These are phyloP conservation scores for Cyclocybe aegerita DNA, from an alignment of 768 basidiomycete genomes.

Conservation along the genomic window DNA sequence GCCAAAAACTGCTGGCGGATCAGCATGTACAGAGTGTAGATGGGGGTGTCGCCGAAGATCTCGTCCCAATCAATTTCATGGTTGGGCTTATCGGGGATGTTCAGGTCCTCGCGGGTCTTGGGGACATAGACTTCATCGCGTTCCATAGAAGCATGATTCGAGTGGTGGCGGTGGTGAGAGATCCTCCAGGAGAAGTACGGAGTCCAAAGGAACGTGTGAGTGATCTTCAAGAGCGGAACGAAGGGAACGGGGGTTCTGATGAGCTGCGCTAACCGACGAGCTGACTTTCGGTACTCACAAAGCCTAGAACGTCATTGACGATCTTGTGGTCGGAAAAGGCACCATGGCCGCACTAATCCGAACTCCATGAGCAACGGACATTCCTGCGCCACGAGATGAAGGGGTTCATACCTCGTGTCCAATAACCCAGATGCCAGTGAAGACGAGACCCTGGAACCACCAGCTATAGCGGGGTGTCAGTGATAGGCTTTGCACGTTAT, in stretches of 20 bases:
- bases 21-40: slow-evolving; percentile 57
- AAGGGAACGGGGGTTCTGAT: slow-evolving; percentile 1
- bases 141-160: slow-evolving; percentile 52
- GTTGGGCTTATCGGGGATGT: slow-evolving; percentile 39
- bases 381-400: not conserved
- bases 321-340: slow-evolving; percentile 50
- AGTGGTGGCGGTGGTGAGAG: slow-evolving; percentile 53
- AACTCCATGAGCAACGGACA: slow-evolving; percentile 1
- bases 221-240: slow-evolving; percentile 26
- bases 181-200: slow-evolving; percentile 58
- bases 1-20: slow-evolving; percentile 58
- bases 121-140: slow-evolving; percentile 62
- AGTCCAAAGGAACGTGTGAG: slow-evolving; percentile 49
- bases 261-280: not conserved
- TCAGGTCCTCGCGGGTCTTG: slow-evolving; percentile 55
- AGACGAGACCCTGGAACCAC: slow-evolving; percentile 63
- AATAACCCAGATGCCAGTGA: slow-evolving; percentile 60
- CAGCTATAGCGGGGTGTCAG: slow-evolving; percentile 32
- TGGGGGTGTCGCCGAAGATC: slow-evolving; percentile 57
- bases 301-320: slow-evolving; percentile 51
- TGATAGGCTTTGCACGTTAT: not conserved
- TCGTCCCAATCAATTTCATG: slow-evolving; percentile 50
- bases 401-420: slow-evolving; percentile 47
- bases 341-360: slow-evolving; percentile 52
- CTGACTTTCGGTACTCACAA: slow-evolving; percentile 30